Evolutionary conservation across 306 rosid species (phyloP).

Genomic region (Oemleria cerasiformis): DNA sequence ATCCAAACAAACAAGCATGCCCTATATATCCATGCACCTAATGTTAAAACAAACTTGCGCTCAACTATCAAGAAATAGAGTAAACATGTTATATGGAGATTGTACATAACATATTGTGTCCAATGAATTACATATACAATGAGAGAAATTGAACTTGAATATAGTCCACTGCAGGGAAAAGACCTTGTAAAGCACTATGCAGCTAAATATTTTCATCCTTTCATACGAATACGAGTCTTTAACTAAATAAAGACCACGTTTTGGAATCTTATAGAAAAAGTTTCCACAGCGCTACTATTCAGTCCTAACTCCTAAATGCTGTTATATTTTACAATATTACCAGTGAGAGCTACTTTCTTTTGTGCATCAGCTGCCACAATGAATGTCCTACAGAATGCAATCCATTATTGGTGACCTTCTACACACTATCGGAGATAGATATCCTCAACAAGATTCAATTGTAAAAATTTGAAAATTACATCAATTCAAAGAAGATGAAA

Average conservation of each 20-base stretch:
- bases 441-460: neutral
- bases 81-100: neutral
- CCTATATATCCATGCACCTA: neutral
- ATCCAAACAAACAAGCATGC: neutral
- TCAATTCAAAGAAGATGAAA: neutral
- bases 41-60: neutral
- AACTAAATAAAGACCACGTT: neutral
- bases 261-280: neutral
- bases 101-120: no score
- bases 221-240: neutral
- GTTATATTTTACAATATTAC: neutral
- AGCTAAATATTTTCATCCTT: neutral
- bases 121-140: neutral
- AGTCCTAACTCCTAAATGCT: neutral
- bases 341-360: neutral
- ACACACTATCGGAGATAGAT: neutral
- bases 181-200: neutral
- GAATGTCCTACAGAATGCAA: no score
- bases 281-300: neutral
- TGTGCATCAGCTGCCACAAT: neutral
- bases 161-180: neutral
- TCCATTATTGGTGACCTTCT: no score
- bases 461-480: neutral
- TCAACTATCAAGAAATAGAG: neutral
- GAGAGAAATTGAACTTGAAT: neutral